Evolutionary conservation across 371 early-diverging fungal genomes (phyloP), one percentile per base, ranked within the genome.

Genomic region (Furculomyces boomerangus): DNA sequence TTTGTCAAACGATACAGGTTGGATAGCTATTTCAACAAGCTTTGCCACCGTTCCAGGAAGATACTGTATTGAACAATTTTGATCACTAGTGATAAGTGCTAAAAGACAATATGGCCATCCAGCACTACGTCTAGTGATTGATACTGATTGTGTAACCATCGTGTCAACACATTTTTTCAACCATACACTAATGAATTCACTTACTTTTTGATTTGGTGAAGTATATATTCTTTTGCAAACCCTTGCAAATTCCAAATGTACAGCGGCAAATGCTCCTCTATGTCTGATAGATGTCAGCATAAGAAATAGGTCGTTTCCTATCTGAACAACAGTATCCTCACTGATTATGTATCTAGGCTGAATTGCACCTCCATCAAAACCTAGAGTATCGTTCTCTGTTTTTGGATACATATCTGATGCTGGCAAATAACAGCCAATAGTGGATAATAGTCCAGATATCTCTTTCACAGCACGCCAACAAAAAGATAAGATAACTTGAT

Each of bases 381-480:
- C 22, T 3, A 20, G 18, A 16, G 22, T 10, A 20, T 20, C 22
- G 22, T 43, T 20, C 35, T 35, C 35, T 10, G 35, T 35, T 35
- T 35, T 35, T 10, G 7, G 7, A 10, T 35, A 10, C 7, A 20
- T n/a, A 5, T 8, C 8, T 16, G 43, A 43, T 13, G 60, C 60
- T 1, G 67, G 57, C 5, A 61, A 57, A 2, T 41, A 18, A 1
- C 57, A 62, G 39, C 53, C 61, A n/a, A 64, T 8, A 29, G 61
- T 25, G 32, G 74, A 63, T 48, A 79, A 30, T 58, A 71, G 13
- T 54, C 72, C 64, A 0, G 80, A 77, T 13, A 88, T 85, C 61
- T 89, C 89, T 61, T 91, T 93, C 51, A 93, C 77, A 14, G 88
- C 88, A 53, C 93, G 75, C 86, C 92, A 94, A 64, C 93, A 90